A percentile compares a stretch with the other conserved stretches of the same genome.
Conservation (phyloP, 805 yeast genomes). For the Soucietia sequanensis region DNA sequence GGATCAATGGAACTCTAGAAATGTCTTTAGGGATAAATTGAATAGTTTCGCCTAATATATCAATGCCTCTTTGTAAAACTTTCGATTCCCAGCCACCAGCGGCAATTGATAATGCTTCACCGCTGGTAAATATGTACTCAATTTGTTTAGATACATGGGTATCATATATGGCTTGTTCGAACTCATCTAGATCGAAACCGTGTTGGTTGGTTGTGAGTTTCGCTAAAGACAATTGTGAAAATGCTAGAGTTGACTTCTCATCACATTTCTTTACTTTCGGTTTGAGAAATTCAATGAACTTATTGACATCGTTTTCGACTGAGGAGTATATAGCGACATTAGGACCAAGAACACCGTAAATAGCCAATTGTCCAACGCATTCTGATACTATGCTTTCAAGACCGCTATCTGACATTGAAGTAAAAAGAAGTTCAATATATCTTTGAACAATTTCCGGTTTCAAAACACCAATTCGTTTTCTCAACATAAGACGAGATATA, state of each 20-base stretch:
- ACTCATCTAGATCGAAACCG: slow-evolving; percentile 27
- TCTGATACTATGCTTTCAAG: slow-evolving; percentile 31
- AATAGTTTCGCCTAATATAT: slow-evolving; percentile 42
- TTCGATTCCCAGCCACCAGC: slow-evolving; percentile 76
- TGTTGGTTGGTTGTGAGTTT: too few relatives aligned
- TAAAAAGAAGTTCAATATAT: slow-evolving; percentile 11
- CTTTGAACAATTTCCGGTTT: slow-evolving; percentile 7
- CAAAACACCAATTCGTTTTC: slow-evolving; percentile 23
- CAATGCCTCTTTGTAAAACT: slow-evolving; percentile 50
- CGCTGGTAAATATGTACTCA: slow-evolving; percentile 75
- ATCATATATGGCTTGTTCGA: slow-evolving; percentile 50
- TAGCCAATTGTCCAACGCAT: slow-evolving; percentile 41
- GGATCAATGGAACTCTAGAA: slow-evolving; percentile 29
- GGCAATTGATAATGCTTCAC: slow-evolving; percentile 76
- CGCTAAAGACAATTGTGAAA: slow-evolving; percentile 54
- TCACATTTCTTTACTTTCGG: slow-evolving; percentile 52
- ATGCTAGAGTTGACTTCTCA: slow-evolving; percentile 56
- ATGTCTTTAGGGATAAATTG: slow-evolving; percentile 16
- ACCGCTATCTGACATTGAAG: slow-evolving; percentile 17
- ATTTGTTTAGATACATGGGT: slow-evolving; percentile 65
- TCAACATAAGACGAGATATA: slow-evolving; percentile 43
- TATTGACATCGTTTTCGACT: slow-evolving; percentile 5
- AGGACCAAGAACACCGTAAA: slow-evolving; percentile 49
- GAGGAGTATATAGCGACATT: slow-evolving; percentile 6
- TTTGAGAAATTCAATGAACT: slow-evolving; percentile 22